phyloP scores from a whole-genome alignment of 768 basidiomycete species.

The Russula earlei region DNA sequence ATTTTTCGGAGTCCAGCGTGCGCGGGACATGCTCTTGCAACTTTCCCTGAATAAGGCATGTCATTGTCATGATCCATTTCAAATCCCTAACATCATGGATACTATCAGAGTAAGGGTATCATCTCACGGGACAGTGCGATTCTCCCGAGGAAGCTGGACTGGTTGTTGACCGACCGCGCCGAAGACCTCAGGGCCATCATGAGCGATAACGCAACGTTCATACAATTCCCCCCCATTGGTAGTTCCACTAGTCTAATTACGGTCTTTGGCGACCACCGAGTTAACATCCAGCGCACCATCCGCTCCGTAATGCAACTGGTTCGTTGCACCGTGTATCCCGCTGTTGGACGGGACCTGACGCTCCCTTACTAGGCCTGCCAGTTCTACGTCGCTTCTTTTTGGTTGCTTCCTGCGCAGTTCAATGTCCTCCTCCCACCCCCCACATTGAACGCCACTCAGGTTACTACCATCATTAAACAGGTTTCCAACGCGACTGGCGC shows the following conservation, averaged over 20 bases:
- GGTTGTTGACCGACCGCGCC: slow-evolving; percentile 95
- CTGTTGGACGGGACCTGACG: slow-evolving; percentile 21
- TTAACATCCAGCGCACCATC: slow-evolving; percentile 91
- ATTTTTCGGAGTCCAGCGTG: slow-evolving; percentile 91
- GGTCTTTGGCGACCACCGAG: slow-evolving; percentile 87
- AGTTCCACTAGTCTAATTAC: slow-evolving; percentile 89
- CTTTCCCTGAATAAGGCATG: slow-evolving; percentile 77
- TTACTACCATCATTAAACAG: slow-evolving; percentile 76
- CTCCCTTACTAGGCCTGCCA: slow-evolving; percentile 65
- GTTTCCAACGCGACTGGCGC: slow-evolving; percentile 83
- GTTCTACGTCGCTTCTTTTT: slow-evolving; percentile 95
- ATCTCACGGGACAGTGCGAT: slow-evolving; percentile 91
- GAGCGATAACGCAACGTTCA: slow-evolving; percentile 94
- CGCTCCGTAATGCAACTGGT: slow-evolving; percentile 92
- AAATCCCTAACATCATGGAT: background rate
- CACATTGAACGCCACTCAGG: slow-evolving; percentile 71
- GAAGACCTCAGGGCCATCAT: slow-evolving; percentile 89
- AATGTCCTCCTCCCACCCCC: slow-evolving; percentile 83
- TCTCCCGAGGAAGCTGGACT: slow-evolving; percentile 92
- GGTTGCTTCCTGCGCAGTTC: slow-evolving; percentile 90
- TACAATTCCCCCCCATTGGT: slow-evolving; percentile 88
- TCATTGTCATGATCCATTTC: slow-evolving; percentile 1
- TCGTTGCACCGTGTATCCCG: slow-evolving; percentile 27
- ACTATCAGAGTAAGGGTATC: slow-evolving; percentile 67
- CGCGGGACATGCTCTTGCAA: slow-evolving; percentile 90